A percentile compares a stretch with the other conserved stretches of the same genome.
Conservation (phyloP, 768 basidiomycete species). For the Sporobolomyces pararoseus region DNA sequence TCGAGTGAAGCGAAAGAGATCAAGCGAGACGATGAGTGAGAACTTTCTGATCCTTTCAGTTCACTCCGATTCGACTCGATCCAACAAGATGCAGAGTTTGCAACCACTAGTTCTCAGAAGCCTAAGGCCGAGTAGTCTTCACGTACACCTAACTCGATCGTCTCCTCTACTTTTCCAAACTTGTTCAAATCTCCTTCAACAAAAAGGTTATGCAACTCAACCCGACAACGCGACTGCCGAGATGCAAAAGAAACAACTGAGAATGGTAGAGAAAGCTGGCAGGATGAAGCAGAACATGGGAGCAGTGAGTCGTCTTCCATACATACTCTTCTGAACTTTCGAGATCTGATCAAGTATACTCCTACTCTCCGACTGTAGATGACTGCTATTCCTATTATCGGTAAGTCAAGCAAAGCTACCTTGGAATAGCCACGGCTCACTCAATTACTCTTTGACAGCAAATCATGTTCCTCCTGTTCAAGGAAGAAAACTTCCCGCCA, state of each 20-base stretch:
- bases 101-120: not conserved
- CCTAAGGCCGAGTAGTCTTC: not conserved
- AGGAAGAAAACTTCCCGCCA: slow-evolving; percentile 14
- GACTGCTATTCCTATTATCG: slow-evolving; percentile 24
- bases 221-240: not conserved
- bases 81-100: slow-evolving; percentile 4
- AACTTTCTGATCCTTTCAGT: too few relatives aligned
- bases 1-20: too few relatives aligned
- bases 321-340: not conserved
- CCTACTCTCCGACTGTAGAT: too few relatives aligned
- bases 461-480: slow-evolving; percentile 35
- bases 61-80: too few relatives aligned
- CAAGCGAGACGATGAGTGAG: too few relatives aligned
- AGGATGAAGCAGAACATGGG: slow-evolving; percentile 39
- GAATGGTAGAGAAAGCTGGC: slow-evolving; percentile 37
- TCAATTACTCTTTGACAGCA: slow-evolving; percentile 8
- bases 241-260: slow-evolving; percentile 32
- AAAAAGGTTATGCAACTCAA: slow-evolving; percentile 6
- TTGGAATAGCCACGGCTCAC: not conserved
- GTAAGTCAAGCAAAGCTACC: not conserved
- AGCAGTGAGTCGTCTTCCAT: slow-evolving; percentile 11
- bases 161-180: not conserved
- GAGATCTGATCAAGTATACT: too few relatives aligned
- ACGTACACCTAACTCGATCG: not conserved
- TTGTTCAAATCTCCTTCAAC: slow-evolving; percentile 3